Percentiles rank a stretch among this genome's conserved stretches.
These are phyloP conservation scores for Nicotiana rustica DNA, from an alignment of 305 asterid genomes.

Conservation along the genomic window DNA sequence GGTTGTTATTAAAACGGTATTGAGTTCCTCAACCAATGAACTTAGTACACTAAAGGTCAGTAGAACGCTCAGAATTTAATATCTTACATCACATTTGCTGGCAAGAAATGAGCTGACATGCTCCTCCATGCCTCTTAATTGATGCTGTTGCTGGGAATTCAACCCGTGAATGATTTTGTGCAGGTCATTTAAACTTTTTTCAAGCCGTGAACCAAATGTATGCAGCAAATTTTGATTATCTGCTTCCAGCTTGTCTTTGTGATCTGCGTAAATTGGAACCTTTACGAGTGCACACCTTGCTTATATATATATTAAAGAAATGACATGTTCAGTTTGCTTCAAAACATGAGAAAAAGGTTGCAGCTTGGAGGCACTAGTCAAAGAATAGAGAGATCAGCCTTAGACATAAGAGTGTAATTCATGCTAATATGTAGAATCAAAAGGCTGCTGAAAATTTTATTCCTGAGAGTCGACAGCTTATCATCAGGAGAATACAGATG, in stretches of 20 bases:
- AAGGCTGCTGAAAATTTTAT: not conserved
- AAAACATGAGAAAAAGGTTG: not conserved
- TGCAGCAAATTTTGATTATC: slow-evolving; percentile 66
- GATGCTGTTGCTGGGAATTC: slow-evolving; percentile 72
- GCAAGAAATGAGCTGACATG: slow-evolving; percentile 60
- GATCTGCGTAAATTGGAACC: slow-evolving; percentile 52
- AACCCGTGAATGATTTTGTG: slow-evolving; percentile 61
- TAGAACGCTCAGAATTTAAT: not conserved
- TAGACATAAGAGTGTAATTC: not conserved
- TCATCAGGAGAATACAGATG: not conserved
- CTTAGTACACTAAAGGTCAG: not conserved
- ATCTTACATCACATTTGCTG: slow-evolving; percentile 66
- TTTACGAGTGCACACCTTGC: not conserved
- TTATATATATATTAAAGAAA: not conserved
- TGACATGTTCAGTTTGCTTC: not conserved
- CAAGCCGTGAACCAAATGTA: slow-evolving; percentile 68
- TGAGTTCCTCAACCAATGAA: slow-evolving; percentile 38
- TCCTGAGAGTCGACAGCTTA: not conserved
- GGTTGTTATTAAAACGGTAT: slow-evolving; percentile 31
- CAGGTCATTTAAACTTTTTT: slow-evolving; percentile 67
- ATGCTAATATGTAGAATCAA: not conserved
- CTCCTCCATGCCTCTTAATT: slow-evolving; percentile 63
- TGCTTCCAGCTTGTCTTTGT: slow-evolving; percentile 67
- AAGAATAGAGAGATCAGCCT: slow-evolving; percentile 4
- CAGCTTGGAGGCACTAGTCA: not conserved